Evolutionary conservation across 495 filamentous ascomycete species (phyloP), one percentile per base, ranked within the genome.

Genomic region (Pseudomonodictys pantanalensis): DNA sequence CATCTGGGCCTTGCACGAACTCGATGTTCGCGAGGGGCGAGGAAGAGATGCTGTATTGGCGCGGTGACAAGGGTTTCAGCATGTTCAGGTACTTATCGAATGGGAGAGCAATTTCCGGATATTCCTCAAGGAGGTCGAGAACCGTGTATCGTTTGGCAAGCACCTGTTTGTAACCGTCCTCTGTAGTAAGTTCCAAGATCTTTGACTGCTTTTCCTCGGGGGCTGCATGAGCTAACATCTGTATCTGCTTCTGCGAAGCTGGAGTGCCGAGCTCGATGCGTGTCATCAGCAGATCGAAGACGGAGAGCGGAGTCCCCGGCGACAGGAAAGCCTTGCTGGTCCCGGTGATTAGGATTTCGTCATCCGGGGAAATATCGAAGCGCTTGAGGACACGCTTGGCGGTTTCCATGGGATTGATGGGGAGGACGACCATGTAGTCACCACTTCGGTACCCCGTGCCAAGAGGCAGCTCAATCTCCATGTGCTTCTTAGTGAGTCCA

Each of bases 41-140:
- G 3, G 55, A 58, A 12, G 60, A 64, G 26, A 64, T 51, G 38
- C 10, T 26, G 48, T 58, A 64, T 46, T 59, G 60, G 17, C 60
- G 60, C 6, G 49, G 35, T 0, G 38, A 25, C 1, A 64, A 28
- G 11, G 60, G 54, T 20, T 52, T 46, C 8, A 64, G 48, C 60
- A 64, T 64, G 60, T 46, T 28, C 28, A 64, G 32, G 46, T 52
- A 64, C 0, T 25, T 18, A 18, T 38, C 38, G 30, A 64, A 59
- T 5, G 46, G 38, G 8, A 64, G 54, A 3, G 18, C 4, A 1
- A 33, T 42, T 39, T 11, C 12, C 0, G 60, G 60, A 30, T 53
- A 28, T 11, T 49, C 28, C 39, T 64, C 55, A 6, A 64, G 47
- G n/a, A 64, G 23, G 24, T 59, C 60, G 35, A 64, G 55, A 15